Conservation (phyloP, 1,284 basidiomycete genomes). For the Heterobasidion parviporum region DNA sequence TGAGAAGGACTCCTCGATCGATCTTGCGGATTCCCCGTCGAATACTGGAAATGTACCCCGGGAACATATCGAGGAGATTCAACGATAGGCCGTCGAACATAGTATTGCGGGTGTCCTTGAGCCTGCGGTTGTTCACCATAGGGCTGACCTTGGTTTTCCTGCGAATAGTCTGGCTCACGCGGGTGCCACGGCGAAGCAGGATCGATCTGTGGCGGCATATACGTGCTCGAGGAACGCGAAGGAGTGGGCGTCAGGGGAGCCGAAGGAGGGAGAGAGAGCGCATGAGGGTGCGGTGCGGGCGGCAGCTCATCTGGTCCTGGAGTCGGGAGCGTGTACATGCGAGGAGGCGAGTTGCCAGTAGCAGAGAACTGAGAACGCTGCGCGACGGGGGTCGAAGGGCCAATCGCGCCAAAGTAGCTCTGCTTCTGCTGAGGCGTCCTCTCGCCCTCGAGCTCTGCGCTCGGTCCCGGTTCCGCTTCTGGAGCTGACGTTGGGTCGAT, state of each 20-base stretch:
- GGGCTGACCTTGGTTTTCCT: not conserved
- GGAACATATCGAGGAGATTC: not conserved
- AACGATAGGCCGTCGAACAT: not conserved
- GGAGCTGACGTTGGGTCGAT: conserved; percentile 23
- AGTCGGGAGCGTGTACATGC: conserved; percentile 39
- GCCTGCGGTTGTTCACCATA: not conserved
- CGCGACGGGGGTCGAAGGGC: conserved; percentile 17
- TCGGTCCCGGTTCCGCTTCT: not conserved
- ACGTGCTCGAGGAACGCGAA: not conserved
- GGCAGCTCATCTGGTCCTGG: conserved; percentile 49
- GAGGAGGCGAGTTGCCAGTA: conserved; percentile 17
- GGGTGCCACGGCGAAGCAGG: not conserved
- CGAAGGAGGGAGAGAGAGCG: conserved; percentile 22
- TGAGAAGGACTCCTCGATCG: not conserved
- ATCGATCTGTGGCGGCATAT: not conserved
- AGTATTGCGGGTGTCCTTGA: not conserved
- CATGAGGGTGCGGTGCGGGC: conserved; percentile 28
- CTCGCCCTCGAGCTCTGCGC: not conserved
- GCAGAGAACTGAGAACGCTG: conserved; percentile 9
- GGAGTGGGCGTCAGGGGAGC: conserved; percentile 6
- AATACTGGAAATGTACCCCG: not conserved
- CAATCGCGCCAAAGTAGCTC: not conserved
- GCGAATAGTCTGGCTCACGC: not conserved
- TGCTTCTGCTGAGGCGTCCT: not conserved
- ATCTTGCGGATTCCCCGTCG: not conserved